These are phyloP conservation scores for Fusarium verticillioides DNA, from an alignment of 2,329 filamentous ascomycete genomes.

Conservation along the genomic window DNA sequence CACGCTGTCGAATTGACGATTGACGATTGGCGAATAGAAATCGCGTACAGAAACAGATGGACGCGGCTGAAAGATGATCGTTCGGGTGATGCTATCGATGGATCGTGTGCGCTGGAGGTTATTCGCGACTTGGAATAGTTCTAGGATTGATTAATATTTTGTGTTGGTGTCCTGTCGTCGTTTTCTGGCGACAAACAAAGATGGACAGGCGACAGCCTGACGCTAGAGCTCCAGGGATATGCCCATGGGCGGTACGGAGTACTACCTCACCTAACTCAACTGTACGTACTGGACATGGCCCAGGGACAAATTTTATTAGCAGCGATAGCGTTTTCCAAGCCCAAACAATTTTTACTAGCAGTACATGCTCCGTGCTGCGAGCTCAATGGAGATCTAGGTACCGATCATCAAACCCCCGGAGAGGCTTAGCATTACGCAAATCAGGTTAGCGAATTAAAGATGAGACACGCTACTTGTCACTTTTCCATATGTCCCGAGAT, in stretches of 20 bases:
- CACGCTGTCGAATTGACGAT: constrained; percentile 41
- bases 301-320: constrained; percentile 31
- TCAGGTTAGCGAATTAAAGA: constrained; percentile 27
- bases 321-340: constrained; percentile 12
- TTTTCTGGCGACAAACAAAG: constrained; percentile 42
- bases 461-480: constrained; percentile 35
- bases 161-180: constrained; percentile 39
- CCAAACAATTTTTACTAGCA: neutral
- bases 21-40: constrained; percentile 33
- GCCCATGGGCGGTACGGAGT: neutral
- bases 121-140: constrained; percentile 28
- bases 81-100: constrained; percentile 6
- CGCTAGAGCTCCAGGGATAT: constrained; percentile 39
- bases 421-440: constrained; percentile 28
- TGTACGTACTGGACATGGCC: constrained; percentile 12
- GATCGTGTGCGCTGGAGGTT: constrained; percentile 27
- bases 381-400: constrained; percentile 15
- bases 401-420: neutral
- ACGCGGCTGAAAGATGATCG: constrained; percentile 4
- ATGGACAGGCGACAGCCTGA: constrained; percentile 38
- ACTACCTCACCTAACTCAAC: neutral
- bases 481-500: constrained; percentile 12
- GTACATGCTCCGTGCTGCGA: constrained; percentile 5
- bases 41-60: constrained; percentile 16
- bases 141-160: constrained; percentile 29